These are phyloP conservation scores for Stereum hirsutum DNA, from an alignment of 1,284 basidiomycete species.

Conservation along the genomic window DNA sequence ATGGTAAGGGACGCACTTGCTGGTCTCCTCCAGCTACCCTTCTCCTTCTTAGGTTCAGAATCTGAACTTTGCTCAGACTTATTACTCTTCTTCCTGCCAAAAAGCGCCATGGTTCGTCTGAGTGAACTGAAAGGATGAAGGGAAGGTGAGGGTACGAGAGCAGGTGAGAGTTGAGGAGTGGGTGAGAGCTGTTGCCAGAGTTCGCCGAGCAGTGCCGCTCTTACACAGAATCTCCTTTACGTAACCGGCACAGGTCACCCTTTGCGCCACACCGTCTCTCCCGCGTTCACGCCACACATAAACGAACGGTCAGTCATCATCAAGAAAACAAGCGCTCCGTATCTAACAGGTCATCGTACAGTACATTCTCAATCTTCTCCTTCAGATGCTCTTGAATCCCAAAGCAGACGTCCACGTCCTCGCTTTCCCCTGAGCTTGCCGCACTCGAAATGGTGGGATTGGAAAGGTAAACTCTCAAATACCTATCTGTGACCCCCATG, in stretches of 20 bases:
- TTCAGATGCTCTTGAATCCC: not conserved
- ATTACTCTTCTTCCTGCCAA: conserved; percentile 23
- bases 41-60: conserved; percentile 58
- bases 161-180: conserved; percentile 1
- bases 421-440: too few species aligned
- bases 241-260: too few species aligned
- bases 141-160: conserved; percentile 10
- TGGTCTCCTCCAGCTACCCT: conserved; percentile 80
- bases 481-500: not conserved
- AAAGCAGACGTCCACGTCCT: not conserved
- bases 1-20: conserved; percentile 57
- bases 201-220: not conserved
- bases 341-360: too few species aligned
- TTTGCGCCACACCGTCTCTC: too few species aligned
- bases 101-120: conserved; percentile 35
- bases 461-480: not conserved
- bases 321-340: not conserved
- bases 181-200: not conserved
- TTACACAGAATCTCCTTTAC: too few species aligned
- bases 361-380: too few species aligned
- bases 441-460: too few species aligned
- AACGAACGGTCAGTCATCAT: too few species aligned
- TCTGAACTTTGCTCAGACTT: conserved; percentile 16
- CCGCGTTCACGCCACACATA: too few species aligned
- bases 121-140: conserved; percentile 11